Evolutionary conservation across 2,329 filamentous ascomycete species (phyloP).

Genomic region (Neopestalotiopsis sp.): DNA sequence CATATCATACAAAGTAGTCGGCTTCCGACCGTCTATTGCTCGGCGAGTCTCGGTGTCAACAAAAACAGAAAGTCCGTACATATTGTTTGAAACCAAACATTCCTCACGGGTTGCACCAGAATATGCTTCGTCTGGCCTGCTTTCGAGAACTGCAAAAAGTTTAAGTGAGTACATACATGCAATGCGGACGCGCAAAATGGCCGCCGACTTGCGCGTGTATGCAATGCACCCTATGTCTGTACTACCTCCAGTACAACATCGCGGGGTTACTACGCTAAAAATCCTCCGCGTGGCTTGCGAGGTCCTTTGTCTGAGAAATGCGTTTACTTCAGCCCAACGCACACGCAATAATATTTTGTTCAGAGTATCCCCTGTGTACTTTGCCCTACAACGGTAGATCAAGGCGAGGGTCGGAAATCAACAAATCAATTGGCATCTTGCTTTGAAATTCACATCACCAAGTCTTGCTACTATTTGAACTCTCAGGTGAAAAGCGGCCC

Average conservation of each 20-base stretch:
- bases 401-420: too few species aligned
- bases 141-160: not conserved
- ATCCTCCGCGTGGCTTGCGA: not conserved
- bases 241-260: not conserved
- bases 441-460: not conserved
- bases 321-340: not conserved
- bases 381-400: too few species aligned
- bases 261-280: not conserved
- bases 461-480: not conserved
- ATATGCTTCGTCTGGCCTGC: not conserved
- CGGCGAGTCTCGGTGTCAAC: not conserved
- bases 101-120: not conserved
- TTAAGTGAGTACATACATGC: not conserved
- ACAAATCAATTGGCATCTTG: too few species aligned
- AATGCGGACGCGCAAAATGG: too few species aligned
- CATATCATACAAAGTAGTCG: not conserved
- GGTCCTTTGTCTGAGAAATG: not conserved
- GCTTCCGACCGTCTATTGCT: not conserved
- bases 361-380: too few species aligned
- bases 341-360: too few species aligned
- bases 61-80: not conserved
- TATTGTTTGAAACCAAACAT: not conserved
- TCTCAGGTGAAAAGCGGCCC: not conserved
- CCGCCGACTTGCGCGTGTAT: not conserved
- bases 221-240: not conserved